These are phyloP conservation scores for Macaranga tanarius DNA, from an alignment of 441 rosid genomes.

Conservation along the genomic window DNA sequence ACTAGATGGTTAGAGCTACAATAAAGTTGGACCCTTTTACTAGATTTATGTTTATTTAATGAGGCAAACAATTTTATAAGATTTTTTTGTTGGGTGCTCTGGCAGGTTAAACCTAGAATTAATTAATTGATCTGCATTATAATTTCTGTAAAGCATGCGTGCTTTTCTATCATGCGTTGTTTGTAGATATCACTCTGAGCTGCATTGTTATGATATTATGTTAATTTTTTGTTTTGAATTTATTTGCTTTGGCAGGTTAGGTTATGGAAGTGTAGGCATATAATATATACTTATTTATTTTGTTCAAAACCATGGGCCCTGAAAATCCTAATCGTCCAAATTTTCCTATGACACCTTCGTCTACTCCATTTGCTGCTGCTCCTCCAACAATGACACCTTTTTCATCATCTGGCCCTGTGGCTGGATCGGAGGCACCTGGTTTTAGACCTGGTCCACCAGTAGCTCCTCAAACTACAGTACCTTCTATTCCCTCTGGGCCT, in stretches of 20 bases:
- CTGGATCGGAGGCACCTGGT: slow-evolving; percentile 47
- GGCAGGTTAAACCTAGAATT: not conserved
- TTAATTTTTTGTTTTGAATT: not conserved
- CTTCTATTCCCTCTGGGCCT: slow-evolving; percentile 47
- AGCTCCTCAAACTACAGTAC: slow-evolving; percentile 42
- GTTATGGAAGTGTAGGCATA: slow-evolving; percentile 36
- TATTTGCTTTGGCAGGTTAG: slow-evolving; percentile 38
- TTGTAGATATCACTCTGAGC: not conserved
- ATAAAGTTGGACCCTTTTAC: too few relatives aligned
- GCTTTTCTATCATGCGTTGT: not conserved
- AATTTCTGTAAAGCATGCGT: not conserved
- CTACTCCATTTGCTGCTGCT: slow-evolving; percentile 61
- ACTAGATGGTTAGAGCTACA: too few relatives aligned
- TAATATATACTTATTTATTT: slow-evolving; percentile 14
- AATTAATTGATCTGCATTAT: not conserved
- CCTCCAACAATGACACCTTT: slow-evolving; percentile 61
- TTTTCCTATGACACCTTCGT: slow-evolving; percentile 54
- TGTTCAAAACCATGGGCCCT: slow-evolving; percentile 55
- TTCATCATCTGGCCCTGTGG: slow-evolving; percentile 53
- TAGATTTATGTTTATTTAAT: too few relatives aligned
- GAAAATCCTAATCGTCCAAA: slow-evolving; percentile 69
- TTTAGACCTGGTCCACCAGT: slow-evolving; percentile 52
- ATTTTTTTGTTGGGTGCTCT: too few relatives aligned
- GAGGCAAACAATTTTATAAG: too few relatives aligned
- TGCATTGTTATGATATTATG: not conserved